Conservation (phyloP, 352 stramenopile genomes). For the Phytophthora lateralis region DNA sequence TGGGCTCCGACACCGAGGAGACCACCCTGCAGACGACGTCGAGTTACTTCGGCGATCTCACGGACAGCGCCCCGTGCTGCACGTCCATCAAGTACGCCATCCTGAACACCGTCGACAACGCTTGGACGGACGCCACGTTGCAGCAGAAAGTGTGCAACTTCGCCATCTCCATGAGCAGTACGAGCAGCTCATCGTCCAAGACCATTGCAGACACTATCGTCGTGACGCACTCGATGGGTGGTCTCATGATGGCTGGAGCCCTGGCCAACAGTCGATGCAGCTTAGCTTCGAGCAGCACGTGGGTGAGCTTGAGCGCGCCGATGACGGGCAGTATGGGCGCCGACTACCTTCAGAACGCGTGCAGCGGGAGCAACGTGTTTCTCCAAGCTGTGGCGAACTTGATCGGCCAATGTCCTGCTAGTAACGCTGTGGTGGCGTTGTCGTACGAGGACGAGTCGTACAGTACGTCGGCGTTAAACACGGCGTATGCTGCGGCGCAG, state of each 20-base stretch:
- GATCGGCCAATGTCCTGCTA: constrained; percentile 35
- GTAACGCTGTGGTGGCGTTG: constrained; percentile 16
- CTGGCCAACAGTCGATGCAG: constrained; percentile 42
- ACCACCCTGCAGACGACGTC: constrained; percentile 17
- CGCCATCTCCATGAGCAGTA: constrained; percentile 21
- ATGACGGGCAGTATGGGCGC: constrained; percentile 43
- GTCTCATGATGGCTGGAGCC: constrained; percentile 29
- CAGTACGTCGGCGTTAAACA: constrained; percentile 19
- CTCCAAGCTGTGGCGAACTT: constrained; percentile 32
- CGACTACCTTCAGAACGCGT: constrained; percentile 37
- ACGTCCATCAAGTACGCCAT: constrained; percentile 28
- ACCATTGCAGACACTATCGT: constrained; percentile 37
- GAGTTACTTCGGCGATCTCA: constrained; percentile 30
- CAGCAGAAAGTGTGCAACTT: constrained; percentile 38
- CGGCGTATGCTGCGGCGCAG: constrained; percentile 28
- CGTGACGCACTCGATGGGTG: constrained; percentile 42
- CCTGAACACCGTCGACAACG: constrained; percentile 28
- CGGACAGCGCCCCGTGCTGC: constrained; percentile 34
- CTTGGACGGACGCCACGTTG: constrained; percentile 25
- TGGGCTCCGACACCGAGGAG: constrained; percentile 17
- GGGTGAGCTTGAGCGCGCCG: constrained; percentile 37
- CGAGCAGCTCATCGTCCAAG: constrained; percentile 13
- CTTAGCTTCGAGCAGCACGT: constrained; percentile 30
- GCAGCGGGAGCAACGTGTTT: constrained; percentile 23
- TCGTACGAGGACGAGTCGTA: constrained; percentile 26